Conservation (phyloP, 2,329 filamentous ascomycete genomes). For the Ophiostoma novo-ulmi region DNA sequence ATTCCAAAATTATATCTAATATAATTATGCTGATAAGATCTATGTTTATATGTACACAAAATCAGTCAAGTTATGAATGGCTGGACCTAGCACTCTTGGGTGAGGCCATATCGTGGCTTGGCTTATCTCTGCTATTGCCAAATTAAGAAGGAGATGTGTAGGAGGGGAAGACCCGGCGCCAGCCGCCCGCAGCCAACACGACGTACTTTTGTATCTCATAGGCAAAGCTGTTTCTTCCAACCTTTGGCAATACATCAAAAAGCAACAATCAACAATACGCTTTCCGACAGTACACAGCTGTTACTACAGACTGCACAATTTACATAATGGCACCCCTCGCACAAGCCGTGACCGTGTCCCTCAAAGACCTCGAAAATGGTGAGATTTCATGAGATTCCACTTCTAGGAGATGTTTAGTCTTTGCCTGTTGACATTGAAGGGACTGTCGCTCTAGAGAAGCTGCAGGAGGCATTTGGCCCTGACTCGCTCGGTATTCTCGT, state of each 20-base stretch:
- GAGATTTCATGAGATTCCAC: neutral
- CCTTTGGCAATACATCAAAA: neutral
- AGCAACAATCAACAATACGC: neutral
- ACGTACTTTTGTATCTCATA: neutral
- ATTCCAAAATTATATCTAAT: neutral
- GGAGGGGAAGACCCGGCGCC: constrained; percentile 21
- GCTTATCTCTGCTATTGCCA: constrained; percentile 11
- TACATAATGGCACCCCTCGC: constrained; percentile 24
- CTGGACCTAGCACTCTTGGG: neutral
- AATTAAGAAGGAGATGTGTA: constrained; percentile 11
- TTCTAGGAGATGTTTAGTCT: neutral
- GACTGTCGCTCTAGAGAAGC: constrained; percentile 60
- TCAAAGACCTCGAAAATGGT: constrained; percentile 27
- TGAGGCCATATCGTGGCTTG: neutral
- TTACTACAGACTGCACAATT: neutral
- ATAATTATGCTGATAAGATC: neutral
- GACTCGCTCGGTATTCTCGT: constrained; percentile 86
- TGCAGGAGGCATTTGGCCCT: constrained; percentile 81
- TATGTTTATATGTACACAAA: neutral
- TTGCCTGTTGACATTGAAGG: constrained; percentile 40
- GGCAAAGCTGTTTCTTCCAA: neutral
- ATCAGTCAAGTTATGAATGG: neutral
- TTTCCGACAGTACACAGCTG: neutral
- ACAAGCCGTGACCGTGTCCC: constrained; percentile 28
- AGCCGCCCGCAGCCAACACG: constrained; percentile 17